Base-by-base conservation (phyloP, 176 grass and related monocot genomes). In the Alloteropsis semialata region DNA sequence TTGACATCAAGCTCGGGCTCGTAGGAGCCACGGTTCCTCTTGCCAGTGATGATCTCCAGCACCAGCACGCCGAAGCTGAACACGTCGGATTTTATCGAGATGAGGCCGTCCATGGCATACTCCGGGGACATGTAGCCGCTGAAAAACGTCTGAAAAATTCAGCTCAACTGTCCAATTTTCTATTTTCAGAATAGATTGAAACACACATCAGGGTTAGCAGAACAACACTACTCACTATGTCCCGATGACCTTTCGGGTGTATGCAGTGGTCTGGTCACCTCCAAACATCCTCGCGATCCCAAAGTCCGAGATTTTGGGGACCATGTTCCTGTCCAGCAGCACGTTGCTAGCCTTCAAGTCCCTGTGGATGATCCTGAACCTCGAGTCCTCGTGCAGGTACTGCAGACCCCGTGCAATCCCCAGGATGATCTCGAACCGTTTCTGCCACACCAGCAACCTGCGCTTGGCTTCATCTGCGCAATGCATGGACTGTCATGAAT, bases 341-440 rank as follows among this genome's bases (percentile, higher is more conserved):
- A 89, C 76, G 10, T 89, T 89, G 50, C 87, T 89, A 8, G 82
- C 82, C 51, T 84, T 89, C 6, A 89, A 11, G 59, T 89, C 82
- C 41, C 82, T 84, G 4, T 89, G 87, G 39, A 91, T 91, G 42
- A 88, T 88, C 78, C 78, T 88, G 57, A 91, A 60, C 38, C 85
- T 91, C 11, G 89, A 91, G 19, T 88, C 85, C 17, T 91, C 62
- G 19, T 88, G 89, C 7, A 91, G 89, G 12, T 88, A 91, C 33
- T 82, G 81, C 10, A 91, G 71, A 9, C 89, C 89, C 51, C 82
- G 77, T 58, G 85, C 89, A 7, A 85, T 59, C 72, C 85, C 89
- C n/a, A 65, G 28, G 6, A 91, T 85, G 21, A 91, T 91, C 8
- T 81, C 85, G 7, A 82, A 77, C 18, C 82, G 90, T 43, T 78